Base-by-base conservation (phyloP, 176 grass and related monocot species). In the Oropetium thomaeum region DNA sequence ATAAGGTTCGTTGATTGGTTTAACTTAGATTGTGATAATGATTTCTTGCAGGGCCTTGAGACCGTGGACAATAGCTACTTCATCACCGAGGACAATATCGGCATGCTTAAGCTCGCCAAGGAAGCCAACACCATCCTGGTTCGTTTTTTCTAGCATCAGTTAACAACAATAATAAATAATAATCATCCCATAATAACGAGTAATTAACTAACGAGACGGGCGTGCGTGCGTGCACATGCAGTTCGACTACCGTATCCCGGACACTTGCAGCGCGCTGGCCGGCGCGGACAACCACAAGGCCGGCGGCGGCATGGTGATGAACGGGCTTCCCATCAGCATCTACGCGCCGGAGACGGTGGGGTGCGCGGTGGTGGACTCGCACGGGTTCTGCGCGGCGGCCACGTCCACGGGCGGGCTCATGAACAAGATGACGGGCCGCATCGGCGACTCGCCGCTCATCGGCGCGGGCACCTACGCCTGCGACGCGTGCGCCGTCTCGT, bases 301-400 rank as follows among this genome's bases (percentile, higher is more conserved):
- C n/a, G n/a, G 32, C 30, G 35, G 32, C 33, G 39, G 68, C 19
- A 81, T 93, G 45, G 81, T 87, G 5, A 97, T 97, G 88, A 97
- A 93, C 47, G 94, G 94, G 0, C 90, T 97, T 4, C 94, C 94
- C 20, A 97, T 97, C 83, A 87, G 86, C 88, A 81, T 97, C 78
- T 97, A 97, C 79, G 86, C 95, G 8, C 94, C 95, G 41, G 95
- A 97, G 83, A 97, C 95, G 3, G 95, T 97, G 5, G 95, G 95
- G 0, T 97, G 95, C 69, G 95, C 84, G 14, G 95, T 86, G 22
- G 90, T 97, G 6, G 90, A 97, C 71, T 62, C 64, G 0, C 10
- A 20, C 1, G 95, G 90, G 5, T 40, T 69, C 66, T 81, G 75
- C 72, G 95, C 83, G 0, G 80, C 95, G 0, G 95, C 95, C 7